Base-by-base conservation (phyloP, 352 stramenopile species). In the Phytophthora hybrid region DNA sequence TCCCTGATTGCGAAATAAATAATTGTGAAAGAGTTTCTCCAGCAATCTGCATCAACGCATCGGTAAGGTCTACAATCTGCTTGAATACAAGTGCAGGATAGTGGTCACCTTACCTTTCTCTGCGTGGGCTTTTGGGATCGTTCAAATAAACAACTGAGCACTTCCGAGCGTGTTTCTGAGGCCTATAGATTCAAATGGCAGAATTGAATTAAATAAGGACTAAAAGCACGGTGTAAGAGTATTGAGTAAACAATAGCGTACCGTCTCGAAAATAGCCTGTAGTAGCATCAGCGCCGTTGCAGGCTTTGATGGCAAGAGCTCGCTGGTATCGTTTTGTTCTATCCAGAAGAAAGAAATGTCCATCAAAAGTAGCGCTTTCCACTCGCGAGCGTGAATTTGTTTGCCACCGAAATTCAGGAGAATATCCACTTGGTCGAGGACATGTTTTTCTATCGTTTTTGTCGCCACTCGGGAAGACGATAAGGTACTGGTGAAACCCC, bases 311-410 rank as follows among this genome's bases (percentile, higher is more conserved):
- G 14, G 56, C 29, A 5, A 19, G 1, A 47, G 9, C n/a, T 61
- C 62, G 54, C 65, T 44, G 10, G 67, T 32, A 14, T 46, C 54
- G 46, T 37, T 70, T 26, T 79, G 44, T 41, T 89, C 74, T 51
- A 87, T 78, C 87, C 87, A 96, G 41, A 76, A 85, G n/a, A 85
- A 77, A 37, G 83, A 77, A 29, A 93, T 77, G 64, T 96, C 86
- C 72, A 94, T 87, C 55, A 96, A 72, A 32, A 96, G 58, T 39
- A 91, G 61, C 4, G 86, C 87, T 73, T 96, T 96, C 87, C 87
- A 96, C 64, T 92, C 77, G 0, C 81, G 82, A n/a, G 81, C 72
- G 59, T 94, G 82, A 19, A 87, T 79, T 32, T 92, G 85, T 21
- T 80, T 89, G 21, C 88, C 85, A n/a, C 85, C 83, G 23, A 94